These are phyloP conservation scores for Aspergillus melleus DNA, from an alignment of 2,329 filamentous ascomycete species.

Conservation along the genomic window DNA sequence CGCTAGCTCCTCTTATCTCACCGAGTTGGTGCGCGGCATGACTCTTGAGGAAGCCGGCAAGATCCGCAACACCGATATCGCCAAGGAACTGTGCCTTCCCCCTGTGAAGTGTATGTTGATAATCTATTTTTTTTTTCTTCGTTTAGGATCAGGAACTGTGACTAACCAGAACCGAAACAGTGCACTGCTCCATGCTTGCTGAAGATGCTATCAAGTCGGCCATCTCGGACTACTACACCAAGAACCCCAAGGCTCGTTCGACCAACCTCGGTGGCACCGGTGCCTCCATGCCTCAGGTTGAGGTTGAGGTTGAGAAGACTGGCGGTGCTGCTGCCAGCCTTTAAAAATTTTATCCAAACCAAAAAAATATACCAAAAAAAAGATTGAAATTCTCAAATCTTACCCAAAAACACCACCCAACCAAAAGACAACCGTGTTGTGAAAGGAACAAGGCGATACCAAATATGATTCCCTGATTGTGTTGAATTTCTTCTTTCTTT, in stretches of 20 bases:
- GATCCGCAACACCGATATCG: constrained; percentile 97
- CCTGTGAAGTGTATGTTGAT: no score
- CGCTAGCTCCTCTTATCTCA: constrained; percentile 90
- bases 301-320: constrained; percentile 47
- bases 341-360: constrained; percentile 12
- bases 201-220: constrained; percentile 92
- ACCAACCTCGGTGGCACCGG: constrained; percentile 78
- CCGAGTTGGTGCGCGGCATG: constrained; percentile 93
- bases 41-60: constrained; percentile 88
- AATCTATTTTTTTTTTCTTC: no score
- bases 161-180: constrained; percentile 42
- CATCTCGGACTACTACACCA: constrained; percentile 86
- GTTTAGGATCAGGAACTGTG: no score
- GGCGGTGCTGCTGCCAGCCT: constrained; percentile 31
- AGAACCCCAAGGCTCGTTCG: constrained; percentile 73
- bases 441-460: constrained; percentile 7
- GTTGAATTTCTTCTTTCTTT: neutral
- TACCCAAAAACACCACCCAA: neutral
- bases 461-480: constrained; percentile 8
- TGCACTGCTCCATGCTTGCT: constrained; percentile 90
- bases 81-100: constrained; percentile 90
- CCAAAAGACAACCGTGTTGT: neutral
- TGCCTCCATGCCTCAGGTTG: constrained; percentile 62
- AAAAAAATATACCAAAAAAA: constrained; percentile 8
- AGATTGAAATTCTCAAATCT: neutral